Percentiles rank a stretch among this genome's conserved stretches.
Conservation (phyloP, 208 protist species). For the Crithidia bombi region DNA sequence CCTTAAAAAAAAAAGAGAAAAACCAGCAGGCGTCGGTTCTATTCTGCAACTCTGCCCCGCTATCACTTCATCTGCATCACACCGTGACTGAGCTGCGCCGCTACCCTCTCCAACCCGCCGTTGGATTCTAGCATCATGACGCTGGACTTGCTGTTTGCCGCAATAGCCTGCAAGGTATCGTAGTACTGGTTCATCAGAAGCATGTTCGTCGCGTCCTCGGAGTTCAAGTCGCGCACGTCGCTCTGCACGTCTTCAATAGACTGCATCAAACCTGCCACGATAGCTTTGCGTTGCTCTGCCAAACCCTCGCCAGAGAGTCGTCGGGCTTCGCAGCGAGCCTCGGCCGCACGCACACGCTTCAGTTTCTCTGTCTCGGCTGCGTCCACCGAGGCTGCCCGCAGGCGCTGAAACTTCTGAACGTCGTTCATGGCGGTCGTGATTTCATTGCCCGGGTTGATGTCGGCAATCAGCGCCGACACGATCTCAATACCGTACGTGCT, state of each 20-base stretch:
- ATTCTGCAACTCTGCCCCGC: too few species aligned
- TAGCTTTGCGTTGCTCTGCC: conserved; percentile 76
- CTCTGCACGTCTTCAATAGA: conserved; percentile 50
- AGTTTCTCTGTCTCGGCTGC: conserved; percentile 81
- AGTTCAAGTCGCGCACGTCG: conserved; percentile 50
- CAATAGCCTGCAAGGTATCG: conserved; percentile 69
- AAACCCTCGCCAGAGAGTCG: conserved; percentile 62
- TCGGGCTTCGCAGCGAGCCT: conserved; percentile 72
- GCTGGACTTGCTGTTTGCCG: conserved; percentile 38
- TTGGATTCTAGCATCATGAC: conserved; percentile 65
- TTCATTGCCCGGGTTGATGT: conserved; percentile 65
- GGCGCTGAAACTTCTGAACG: conserved; percentile 70
- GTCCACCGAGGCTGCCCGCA: conserved; percentile 78
- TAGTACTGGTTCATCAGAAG: conserved; percentile 87
- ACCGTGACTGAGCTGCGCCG: conserved; percentile 50
- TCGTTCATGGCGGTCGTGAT: conserved; percentile 80
- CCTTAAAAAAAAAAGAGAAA: too few species aligned
- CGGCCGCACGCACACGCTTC: conserved; percentile 64
- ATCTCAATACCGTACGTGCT: conserved; percentile 74
- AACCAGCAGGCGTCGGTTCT: too few species aligned
- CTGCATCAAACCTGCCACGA: conserved; percentile 61
- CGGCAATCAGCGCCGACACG: conserved; percentile 69
- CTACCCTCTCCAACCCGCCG: conserved; percentile 62
- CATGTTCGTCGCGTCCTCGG: conserved; percentile 69
- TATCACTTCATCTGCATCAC: conserved; percentile 47